Evolutionary conservation across 768 basidiomycete species (phyloP).

Genomic region (Amanita phalloides): DNA sequence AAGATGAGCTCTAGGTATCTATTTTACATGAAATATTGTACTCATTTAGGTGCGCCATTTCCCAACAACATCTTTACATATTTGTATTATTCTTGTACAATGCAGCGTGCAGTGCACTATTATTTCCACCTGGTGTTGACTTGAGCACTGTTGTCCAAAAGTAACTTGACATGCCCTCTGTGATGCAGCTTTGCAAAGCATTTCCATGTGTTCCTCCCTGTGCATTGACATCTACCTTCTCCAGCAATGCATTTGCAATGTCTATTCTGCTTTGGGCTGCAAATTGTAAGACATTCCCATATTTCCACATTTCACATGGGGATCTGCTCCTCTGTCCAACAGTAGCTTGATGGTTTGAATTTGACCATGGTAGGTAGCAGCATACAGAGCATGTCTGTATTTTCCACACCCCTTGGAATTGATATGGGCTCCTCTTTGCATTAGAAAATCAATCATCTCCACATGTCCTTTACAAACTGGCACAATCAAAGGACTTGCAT

Average conservation of each 20-base stretch:
- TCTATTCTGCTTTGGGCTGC: neutral
- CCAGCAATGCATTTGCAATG: neutral
- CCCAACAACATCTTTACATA: too few relatives aligned
- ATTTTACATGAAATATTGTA: too few relatives aligned
- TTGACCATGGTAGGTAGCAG: neutral
- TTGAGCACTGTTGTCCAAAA: neutral
- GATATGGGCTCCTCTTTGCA: neutral
- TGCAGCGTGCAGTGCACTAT: neutral
- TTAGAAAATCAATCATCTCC: neutral
- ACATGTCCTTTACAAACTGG: neutral
- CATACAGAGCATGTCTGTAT: neutral
- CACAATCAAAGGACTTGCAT: too few relatives aligned
- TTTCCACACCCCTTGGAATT: neutral
- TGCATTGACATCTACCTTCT: neutral
- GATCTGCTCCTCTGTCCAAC: neutral
- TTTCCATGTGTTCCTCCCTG: neutral
- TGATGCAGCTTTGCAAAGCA: neutral
- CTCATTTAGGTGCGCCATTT: too few relatives aligned
- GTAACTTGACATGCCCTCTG: neutral
- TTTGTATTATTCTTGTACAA: neutral
- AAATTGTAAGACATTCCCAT: neutral
- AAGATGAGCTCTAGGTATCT: conserved; percentile 5
- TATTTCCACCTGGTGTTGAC: neutral
- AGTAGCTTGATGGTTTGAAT: neutral
- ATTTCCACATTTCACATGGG: neutral